phyloP scores from a whole-genome alignment of 495 filamentous ascomycete genomes.

The Astrothelium subdiscretum region DNA sequence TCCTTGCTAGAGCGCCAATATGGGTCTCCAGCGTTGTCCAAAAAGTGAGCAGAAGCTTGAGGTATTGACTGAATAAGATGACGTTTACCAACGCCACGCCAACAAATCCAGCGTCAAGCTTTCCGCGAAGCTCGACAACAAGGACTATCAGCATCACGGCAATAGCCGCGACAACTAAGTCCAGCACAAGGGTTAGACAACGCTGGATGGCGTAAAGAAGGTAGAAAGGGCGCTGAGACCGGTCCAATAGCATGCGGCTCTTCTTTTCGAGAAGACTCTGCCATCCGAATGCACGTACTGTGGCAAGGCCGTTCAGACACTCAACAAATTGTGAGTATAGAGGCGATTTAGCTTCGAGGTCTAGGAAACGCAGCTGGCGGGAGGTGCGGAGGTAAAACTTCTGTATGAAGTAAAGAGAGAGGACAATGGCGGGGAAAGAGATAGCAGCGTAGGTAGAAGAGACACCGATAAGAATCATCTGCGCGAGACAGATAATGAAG shows the following conservation, averaged over 20 bases:
- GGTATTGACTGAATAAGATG: slow-evolving; percentile 41
- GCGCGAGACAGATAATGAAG: slow-evolving; percentile 36
- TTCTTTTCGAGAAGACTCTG: slow-evolving; percentile 30
- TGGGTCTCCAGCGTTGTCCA: slow-evolving; percentile 49
- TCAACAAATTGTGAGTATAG: slow-evolving; percentile 34
- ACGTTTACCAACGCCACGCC: slow-evolving; percentile 50
- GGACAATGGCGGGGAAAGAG: slow-evolving; percentile 37
- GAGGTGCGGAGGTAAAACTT: slow-evolving; percentile 25
- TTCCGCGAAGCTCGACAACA: slow-evolving; percentile 17
- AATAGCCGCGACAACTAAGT: slow-evolving; percentile 19
- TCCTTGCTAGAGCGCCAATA: slow-evolving; percentile 46
- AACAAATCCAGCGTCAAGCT: slow-evolving; percentile 37
- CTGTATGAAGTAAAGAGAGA: slow-evolving; percentile 17
- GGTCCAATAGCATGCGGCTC: slow-evolving; percentile 38
- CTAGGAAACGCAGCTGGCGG: slow-evolving; percentile 24
- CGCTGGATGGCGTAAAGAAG: slow-evolving; percentile 41
- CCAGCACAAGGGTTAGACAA: slow-evolving; percentile 26
- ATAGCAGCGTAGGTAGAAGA: slow-evolving; percentile 40
- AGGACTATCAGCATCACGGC: slow-evolving; percentile 16
- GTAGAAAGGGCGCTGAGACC: slow-evolving; percentile 48
- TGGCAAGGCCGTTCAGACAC: slow-evolving; percentile 30
- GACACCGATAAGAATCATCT: slow-evolving; percentile 40
- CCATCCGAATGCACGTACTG: slow-evolving; percentile 49
- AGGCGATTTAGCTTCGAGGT: slow-evolving; percentile 22
- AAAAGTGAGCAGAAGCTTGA: slow-evolving; percentile 41